Conservation (phyloP, 257 asterid genomes). For the Solanum etuberosum region DNA sequence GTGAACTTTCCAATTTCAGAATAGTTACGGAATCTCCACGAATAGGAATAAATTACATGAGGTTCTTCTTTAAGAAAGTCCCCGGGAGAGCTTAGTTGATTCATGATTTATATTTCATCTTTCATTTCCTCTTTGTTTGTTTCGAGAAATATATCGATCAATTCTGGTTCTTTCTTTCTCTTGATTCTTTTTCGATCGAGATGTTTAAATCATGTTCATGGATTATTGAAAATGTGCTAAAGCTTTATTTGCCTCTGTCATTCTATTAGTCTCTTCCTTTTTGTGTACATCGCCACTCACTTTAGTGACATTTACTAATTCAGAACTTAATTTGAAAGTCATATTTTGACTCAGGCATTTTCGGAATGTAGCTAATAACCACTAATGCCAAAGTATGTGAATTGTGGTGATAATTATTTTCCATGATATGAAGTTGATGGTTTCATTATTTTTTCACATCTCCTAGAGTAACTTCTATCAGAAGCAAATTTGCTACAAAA, state of each 20-base stretch:
- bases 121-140: not conserved
- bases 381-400: not conserved
- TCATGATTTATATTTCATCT: not conserved
- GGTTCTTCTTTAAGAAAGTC: not conserved
- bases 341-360: not conserved
- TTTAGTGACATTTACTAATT: not conserved
- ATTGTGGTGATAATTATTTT: not conserved
- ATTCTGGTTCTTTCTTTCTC: not conserved
- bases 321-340: not conserved
- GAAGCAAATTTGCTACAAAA: not conserved
- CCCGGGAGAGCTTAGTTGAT: not conserved
- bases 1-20: not conserved
- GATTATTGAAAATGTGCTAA: not conserved
- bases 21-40: not conserved
- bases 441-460: not conserved
- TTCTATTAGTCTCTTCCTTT: not conserved
- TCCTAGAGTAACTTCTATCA: not conserved
- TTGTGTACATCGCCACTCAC: not conserved
- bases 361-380: not conserved
- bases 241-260: rapidly evolving
- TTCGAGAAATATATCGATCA: not conserved
- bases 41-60: not conserved
- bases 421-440: not conserved
- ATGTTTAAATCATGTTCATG: not conserved
- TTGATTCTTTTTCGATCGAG: not conserved